A percentile compares a stretch with the other conserved stretches of the same genome.
These are phyloP conservation scores for Lathyrus sativus DNA, from an alignment of 306 rosid genomes.

Conservation along the genomic window DNA sequence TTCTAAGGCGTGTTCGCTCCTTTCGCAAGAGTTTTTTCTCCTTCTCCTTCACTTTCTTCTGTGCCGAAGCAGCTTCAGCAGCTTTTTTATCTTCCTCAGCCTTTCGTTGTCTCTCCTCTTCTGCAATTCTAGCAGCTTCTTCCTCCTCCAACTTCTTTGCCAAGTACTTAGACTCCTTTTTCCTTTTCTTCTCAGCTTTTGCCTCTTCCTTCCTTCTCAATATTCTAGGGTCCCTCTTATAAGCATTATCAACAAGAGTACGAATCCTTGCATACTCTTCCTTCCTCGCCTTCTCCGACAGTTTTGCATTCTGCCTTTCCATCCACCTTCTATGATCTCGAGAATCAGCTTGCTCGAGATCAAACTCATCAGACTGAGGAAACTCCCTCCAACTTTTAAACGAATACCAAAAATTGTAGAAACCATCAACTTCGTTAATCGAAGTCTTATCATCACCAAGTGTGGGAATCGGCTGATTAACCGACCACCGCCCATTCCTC, in stretches of 20 bases:
- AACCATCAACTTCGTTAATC: conserved; percentile 67
- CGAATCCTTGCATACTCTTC: conserved; percentile 91
- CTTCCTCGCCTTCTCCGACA: conserved; percentile 91
- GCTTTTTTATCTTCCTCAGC: conserved; percentile 82
- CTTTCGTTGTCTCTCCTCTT: conserved; percentile 70
- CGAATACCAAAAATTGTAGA: conserved; percentile 89
- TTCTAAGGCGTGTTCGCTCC: conserved; percentile 82
- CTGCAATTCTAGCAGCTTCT: conserved; percentile 83
- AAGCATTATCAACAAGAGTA: conserved; percentile 86
- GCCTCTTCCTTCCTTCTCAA: conserved; percentile 80
- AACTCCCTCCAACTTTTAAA: conserved; percentile 99
- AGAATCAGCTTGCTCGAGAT: conserved; percentile 94
- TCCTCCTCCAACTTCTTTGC: conserved; percentile 91
- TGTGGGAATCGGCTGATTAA: conserved; percentile 70
- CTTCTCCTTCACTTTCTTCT: conserved; percentile 82
- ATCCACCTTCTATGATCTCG: conserved; percentile 98
- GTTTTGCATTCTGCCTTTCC: conserved; percentile 97
- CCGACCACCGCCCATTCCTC: conserved; percentile 97
- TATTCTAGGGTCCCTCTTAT: conserved; percentile 91
- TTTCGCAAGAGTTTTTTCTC: conserved; percentile 96
- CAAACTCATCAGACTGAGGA: conserved; percentile 95
- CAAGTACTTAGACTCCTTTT: conserved; percentile 77
- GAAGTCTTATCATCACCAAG: conserved; percentile 84
- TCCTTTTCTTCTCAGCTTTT: conserved; percentile 89
- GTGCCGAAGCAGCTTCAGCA: conserved; percentile 82